Evolutionary conservation across 352 stramenopile species (phyloP).

Genomic region (Lagenidium sp.): DNA sequence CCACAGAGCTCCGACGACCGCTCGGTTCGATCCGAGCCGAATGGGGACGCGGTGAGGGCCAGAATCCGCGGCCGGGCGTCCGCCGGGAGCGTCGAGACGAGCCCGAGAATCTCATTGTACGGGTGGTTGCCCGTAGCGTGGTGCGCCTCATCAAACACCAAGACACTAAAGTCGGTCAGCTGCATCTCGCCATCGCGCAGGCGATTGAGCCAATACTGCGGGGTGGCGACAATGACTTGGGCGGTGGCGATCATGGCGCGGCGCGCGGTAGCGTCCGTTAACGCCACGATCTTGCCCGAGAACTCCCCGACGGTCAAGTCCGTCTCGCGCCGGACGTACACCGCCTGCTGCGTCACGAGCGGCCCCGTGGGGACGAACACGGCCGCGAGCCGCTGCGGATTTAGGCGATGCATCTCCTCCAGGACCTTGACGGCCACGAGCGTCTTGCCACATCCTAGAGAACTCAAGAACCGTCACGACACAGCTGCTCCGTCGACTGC

Average conservation of each 20-base stretch:
- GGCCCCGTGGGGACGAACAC: conserved; percentile 70
- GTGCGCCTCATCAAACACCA: conserved; percentile 81
- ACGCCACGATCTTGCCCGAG: conserved; percentile 36
- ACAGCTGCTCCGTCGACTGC: conserved; percentile 64
- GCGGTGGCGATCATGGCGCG: conserved; percentile 6
- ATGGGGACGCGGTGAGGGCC: conserved; percentile 62
- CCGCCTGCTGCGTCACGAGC: conserved; percentile 67
- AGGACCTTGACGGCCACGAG: conserved; percentile 68
- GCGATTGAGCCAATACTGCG: conserved; percentile 66
- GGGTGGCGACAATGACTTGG: conserved; percentile 50
- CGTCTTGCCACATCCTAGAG: conserved; percentile 63
- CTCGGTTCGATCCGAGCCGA: conserved; percentile 33
- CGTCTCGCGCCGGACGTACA: conserved; percentile 60
- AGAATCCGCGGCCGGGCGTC: conserved; percentile 36
- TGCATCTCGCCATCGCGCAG: conserved; percentile 19
- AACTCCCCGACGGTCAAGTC: conserved; percentile 39
- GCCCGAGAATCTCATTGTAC: conserved; percentile 46
- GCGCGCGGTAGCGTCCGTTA: conserved; percentile 1
- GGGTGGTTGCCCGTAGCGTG: conserved; percentile 56
- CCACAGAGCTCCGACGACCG: conserved; percentile 28
- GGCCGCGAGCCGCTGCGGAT: conserved; percentile 37
- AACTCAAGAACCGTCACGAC: conserved; percentile 60
- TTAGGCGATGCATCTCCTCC: conserved; percentile 49
- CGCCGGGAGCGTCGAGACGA: conserved; percentile 17
- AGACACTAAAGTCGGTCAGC: conserved; percentile 49